Percentiles rank a stretch among this genome's conserved stretches.
Evolutionary conservation across 768 basidiomycete species (phyloP).

Genomic region (Agaricus blazei): DNA sequence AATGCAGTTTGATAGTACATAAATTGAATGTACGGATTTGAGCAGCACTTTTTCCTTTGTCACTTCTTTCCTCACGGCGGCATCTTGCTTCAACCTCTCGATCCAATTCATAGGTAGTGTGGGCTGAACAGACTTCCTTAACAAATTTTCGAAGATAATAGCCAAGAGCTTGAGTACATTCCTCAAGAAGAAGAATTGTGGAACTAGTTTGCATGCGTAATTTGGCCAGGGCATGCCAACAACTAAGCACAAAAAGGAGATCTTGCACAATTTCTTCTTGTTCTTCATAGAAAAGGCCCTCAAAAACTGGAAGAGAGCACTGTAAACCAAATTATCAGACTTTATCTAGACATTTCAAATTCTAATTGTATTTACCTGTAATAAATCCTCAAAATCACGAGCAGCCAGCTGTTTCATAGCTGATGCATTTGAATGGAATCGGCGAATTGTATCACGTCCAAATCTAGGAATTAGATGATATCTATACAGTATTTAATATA

Average conservation of each 20-base stretch:
- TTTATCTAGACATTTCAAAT: too few relatives aligned
- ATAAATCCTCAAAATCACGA: conserved; percentile 32
- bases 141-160: conserved; percentile 22
- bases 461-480: conserved; percentile 22
- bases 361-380: conserved; percentile 35
- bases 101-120: too few relatives aligned
- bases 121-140: too few relatives aligned
- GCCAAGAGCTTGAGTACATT: conserved; percentile 23
- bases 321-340: conserved; percentile 8
- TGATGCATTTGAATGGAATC: conserved; percentile 24
- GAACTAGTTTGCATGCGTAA: conserved; percentile 25
- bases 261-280: conserved; percentile 16
- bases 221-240: conserved; percentile 32
- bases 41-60: too few relatives aligned
- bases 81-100: conserved; percentile 11
- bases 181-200: conserved; percentile 19
- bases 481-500: conserved; percentile 9
- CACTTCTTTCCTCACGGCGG: too few relatives aligned
- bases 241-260: conserved; percentile 21
- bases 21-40: too few relatives aligned
- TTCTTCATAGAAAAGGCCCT: conserved; percentile 26
- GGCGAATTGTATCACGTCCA: conserved; percentile 21
- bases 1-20: conserved; percentile 32
- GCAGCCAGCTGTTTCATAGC: conserved; percentile 29
- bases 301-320: conserved; percentile 32